Evolutionary conservation across 208 protist genomes (phyloP).

Genomic region (Leishmania lainsoni): DNA sequence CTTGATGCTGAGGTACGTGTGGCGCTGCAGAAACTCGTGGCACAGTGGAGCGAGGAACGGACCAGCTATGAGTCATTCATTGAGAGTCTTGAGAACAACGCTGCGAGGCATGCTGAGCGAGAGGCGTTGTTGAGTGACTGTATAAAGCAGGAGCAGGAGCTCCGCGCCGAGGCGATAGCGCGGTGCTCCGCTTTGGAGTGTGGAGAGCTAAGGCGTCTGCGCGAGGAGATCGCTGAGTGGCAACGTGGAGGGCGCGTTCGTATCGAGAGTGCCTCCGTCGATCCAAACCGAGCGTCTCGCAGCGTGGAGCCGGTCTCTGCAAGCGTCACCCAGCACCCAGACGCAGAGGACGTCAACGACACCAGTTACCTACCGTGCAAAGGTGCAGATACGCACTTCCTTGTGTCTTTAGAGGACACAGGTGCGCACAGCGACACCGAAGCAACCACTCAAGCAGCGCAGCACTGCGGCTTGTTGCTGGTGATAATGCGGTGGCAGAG

Average conservation of each 20-base stretch:
- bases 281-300: background rate
- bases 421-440: background rate
- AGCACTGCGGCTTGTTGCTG: background rate
- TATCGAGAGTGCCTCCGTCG: background rate
- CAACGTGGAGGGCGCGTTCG: background rate
- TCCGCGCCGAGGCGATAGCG: background rate
- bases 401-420: background rate
- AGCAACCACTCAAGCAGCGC: background rate
- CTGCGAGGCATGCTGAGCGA: conserved; percentile 22
- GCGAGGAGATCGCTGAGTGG: conserved; percentile 9
- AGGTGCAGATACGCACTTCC: background rate
- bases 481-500: background rate
- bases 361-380: background rate
- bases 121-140: conserved; percentile 23
- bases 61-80: conserved; percentile 24
- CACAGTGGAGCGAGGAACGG: conserved; percentile 27
- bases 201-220: conserved; percentile 2
- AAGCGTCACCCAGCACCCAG: background rate
- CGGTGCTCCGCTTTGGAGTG: background rate
- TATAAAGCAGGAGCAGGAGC: conserved; percentile 23
- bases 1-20: background rate
- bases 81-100: conserved; percentile 23
- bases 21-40: conserved; percentile 18
- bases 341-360: background rate
- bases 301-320: background rate